Conservation (phyloP, 2,329 filamentous ascomycete genomes). For the Thielaviopsis euricoi region DNA sequence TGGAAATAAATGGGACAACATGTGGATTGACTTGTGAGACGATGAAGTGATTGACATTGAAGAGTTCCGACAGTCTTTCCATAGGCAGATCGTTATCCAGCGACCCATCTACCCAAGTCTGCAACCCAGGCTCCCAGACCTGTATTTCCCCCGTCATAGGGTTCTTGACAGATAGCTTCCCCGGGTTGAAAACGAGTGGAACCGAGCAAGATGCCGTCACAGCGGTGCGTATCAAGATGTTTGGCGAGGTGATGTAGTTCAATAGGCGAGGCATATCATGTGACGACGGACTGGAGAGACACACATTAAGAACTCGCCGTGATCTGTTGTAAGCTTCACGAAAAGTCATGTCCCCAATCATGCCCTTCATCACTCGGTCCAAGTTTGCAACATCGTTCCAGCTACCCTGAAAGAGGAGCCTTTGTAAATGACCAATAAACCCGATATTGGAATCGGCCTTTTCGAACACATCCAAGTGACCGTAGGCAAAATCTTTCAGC, state of each 20-base stretch:
- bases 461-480: conserved; percentile 70
- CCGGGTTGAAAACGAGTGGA: conserved; percentile 68
- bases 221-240: conserved; percentile 91
- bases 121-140: conserved; percentile 73
- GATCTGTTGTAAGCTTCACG: conserved; percentile 95
- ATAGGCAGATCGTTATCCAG: conserved; percentile 91
- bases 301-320: conserved; percentile 80
- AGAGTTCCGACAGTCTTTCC: conserved; percentile 80
- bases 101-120: conserved; percentile 84
- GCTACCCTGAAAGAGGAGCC: conserved; percentile 64
- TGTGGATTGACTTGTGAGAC: conserved; percentile 95
- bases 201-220: conserved; percentile 94
- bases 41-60: conserved; percentile 97
- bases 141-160: conserved; percentile 59
- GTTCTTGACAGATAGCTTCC: conserved; percentile 69
- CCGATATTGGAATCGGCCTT: conserved; percentile 28
- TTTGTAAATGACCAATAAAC: conserved; percentile 49
- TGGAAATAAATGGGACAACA: conserved; percentile 68
- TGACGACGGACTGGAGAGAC: conserved; percentile 72
- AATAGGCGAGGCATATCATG: conserved; percentile 76
- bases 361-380: conserved; percentile 59
- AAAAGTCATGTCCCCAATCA: conserved; percentile 83
- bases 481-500: conserved; percentile 55
- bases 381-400: conserved; percentile 77
- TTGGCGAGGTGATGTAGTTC: conserved; percentile 86